Evolutionary conservation across 1,284 basidiomycete species (phyloP).

Genomic region (Fomitopsis pinicola): DNA sequence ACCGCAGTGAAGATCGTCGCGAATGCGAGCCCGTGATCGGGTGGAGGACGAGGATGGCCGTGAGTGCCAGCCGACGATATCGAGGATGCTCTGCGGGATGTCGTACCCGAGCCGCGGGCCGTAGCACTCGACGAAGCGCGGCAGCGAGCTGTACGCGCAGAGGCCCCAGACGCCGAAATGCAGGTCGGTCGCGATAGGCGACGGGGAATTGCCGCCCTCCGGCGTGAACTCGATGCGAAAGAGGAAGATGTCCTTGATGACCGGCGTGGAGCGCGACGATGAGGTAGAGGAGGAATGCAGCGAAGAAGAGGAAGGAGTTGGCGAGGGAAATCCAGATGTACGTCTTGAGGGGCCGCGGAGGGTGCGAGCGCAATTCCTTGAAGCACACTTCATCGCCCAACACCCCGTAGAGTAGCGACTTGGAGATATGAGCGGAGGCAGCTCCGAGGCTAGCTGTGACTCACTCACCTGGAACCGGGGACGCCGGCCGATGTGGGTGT

Average conservation of each 20-base stretch:
- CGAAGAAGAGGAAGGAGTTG: constrained; percentile 43
- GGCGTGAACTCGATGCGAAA: constrained; percentile 46
- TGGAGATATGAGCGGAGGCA: no score
- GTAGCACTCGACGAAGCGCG: constrained; percentile 41
- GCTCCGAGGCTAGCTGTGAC: no score
- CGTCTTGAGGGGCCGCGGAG: constrained; percentile 19
- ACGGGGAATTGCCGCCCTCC: constrained; percentile 30
- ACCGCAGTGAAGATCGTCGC: constrained; percentile 48
- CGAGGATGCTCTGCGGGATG: constrained; percentile 28
- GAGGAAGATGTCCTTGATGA: constrained; percentile 71
- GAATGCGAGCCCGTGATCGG: constrained; percentile 55
- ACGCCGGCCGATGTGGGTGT: no score
- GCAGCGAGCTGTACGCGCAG: constrained; percentile 45
- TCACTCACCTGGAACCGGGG: no score
- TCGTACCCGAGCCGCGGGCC: constrained; percentile 50
- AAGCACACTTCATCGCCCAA: no score
- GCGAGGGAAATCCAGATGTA: constrained; percentile 44
- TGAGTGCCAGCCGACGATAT: constrained; percentile 45
- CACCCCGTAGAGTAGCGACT: no score
- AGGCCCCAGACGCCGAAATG: constrained; percentile 76
- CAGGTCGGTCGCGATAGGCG: constrained; percentile 54
- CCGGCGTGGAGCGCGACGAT: constrained; percentile 66
- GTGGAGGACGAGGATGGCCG: constrained; percentile 60
- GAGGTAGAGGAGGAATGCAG: constrained; percentile 65
- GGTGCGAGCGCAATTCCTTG: constrained; percentile 8